Evolutionary conservation across 208 protist genomes (phyloP).

Genomic region (Angomonas ambiguus): DNA sequence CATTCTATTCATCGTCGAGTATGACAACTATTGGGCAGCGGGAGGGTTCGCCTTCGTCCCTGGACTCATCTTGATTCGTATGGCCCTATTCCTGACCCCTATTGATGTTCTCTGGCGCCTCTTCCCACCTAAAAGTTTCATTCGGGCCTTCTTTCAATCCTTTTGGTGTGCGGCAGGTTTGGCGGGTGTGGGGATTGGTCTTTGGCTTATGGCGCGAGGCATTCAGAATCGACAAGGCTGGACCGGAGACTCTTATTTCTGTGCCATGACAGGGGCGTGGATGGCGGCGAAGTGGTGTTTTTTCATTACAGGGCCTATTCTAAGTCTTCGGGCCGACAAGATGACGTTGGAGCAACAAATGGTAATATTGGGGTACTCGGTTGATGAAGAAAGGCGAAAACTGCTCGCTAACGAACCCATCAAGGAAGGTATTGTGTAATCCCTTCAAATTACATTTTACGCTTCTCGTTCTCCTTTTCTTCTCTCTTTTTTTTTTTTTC

Average conservation of each 20-base stretch:
- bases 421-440: neutral
- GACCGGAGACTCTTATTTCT: conserved; percentile 65
- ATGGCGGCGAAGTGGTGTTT: conserved; percentile 70
- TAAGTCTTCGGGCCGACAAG: conserved; percentile 27
- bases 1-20: conserved; percentile 39
- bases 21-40: conserved; percentile 63
- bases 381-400: conserved; percentile 7
- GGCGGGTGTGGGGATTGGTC: conserved; percentile 30
- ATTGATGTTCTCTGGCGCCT: conserved; percentile 33
- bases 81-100: conserved; percentile 22
- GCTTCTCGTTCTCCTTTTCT: neutral
- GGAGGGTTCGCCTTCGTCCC: conserved; percentile 45
- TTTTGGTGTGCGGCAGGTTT: conserved; percentile 32
- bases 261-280: conserved; percentile 56
- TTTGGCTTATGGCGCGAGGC: conserved; percentile 56
- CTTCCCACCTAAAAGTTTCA: conserved; percentile 38
- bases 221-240: conserved; percentile 46
- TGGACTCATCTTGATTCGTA: conserved; percentile 40
- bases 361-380: conserved; percentile 13
- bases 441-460: neutral
- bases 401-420: neutral
- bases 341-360: conserved; percentile 33
- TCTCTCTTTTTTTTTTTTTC: conserved; percentile 8
- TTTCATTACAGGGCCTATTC: conserved; percentile 47
- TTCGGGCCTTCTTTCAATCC: conserved; percentile 32